Evolutionary conservation across 192 early-diverging fungal genomes (phyloP), one percentile per base, ranked within the genome.

Genomic region (Funneliformis geosporum): DNA sequence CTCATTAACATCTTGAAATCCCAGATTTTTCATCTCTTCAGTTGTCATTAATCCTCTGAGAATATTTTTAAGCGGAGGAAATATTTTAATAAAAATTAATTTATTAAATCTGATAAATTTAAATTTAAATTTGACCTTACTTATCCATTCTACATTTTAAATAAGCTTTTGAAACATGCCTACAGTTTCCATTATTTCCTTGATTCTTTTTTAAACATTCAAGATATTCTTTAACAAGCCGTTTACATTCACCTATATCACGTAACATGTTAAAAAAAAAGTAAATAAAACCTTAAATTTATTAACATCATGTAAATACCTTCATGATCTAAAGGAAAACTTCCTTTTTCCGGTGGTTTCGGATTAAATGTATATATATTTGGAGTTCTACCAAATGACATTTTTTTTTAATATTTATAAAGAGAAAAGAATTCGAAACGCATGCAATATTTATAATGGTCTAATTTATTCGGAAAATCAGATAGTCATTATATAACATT

Each of bases 81-180:
- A n/a, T n/a, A n/a, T n/a, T 8, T 60, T 28, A 21, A 76, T 18
- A 73, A 39, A 80, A 33, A 33, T 33, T 33, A 2, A 25, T 50
- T 39, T 33, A 25, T 21, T n/a, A 2, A 43, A 44, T 68, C 18
- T 25, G 40, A n/a, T 9, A 43, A 81, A 43, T 21, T 60, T 69
- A 38, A 46, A 61, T 76, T n/a, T 43, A 23, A 66, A 28, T 7
- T 59, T n/a, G n/a, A 43, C 44, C 84, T 83, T 84, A 93, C 93
- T 90, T 93, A 62, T 96, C 88, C 97, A 98, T 98, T 47, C 97
- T 88, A 75, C 97, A 98, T 83, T 92, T 86, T 18, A 98, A 87
- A 79, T 98, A 98, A 7, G 84, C 81, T 79, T 94, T 93, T 16
- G 95, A 93, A 7, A 96, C 69, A 18, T 85, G 75, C 21, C 91